These are phyloP conservation scores for Zasmidium cellare DNA, from an alignment of 2,329 filamentous ascomycete species.

Conservation along the genomic window DNA sequence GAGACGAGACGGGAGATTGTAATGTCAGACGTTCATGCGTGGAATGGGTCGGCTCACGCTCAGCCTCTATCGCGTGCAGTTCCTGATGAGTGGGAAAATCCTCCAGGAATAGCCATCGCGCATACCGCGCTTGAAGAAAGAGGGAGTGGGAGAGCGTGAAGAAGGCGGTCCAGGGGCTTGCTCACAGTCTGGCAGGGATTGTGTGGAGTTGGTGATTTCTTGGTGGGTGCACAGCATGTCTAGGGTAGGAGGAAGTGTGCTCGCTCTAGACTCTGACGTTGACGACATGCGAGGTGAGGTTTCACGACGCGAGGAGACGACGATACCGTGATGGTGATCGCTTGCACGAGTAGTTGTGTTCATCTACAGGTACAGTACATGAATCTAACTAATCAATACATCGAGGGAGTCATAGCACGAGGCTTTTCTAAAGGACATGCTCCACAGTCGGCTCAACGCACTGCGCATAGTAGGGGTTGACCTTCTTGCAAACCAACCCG, in stretches of 20 bases:
- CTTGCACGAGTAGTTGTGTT: too few species aligned
- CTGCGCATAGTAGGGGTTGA: slow-evolving; percentile 15
- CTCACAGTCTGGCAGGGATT: not conserved
- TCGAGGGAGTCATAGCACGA: too few species aligned
- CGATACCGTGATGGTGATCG: too few species aligned
- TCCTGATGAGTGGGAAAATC: not conserved
- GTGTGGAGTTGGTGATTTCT: not conserved
- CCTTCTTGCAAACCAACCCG: slow-evolving; percentile 7
- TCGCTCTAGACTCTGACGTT: not conserved
- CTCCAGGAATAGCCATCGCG: slow-evolving; percentile 7
- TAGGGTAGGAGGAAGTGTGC: not conserved
- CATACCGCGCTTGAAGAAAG: not conserved
- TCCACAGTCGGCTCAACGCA: slow-evolving; percentile 3
- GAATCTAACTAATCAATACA: not conserved
- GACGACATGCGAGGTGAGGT: too few species aligned
- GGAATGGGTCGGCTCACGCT: not conserved
- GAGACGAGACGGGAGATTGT: too few species aligned
- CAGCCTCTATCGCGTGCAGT: not conserved
- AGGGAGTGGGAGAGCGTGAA: not conserved
- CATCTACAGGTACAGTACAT: too few species aligned
- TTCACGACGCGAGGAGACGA: too few species aligned
- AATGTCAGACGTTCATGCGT: not conserved
- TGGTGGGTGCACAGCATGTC: too few species aligned
- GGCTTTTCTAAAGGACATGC: not conserved
- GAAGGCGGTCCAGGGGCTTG: not conserved